Evolutionary conservation across 371 early-diverging fungal genomes (phyloP).

Genomic region (Mucor piriformis): DNA sequence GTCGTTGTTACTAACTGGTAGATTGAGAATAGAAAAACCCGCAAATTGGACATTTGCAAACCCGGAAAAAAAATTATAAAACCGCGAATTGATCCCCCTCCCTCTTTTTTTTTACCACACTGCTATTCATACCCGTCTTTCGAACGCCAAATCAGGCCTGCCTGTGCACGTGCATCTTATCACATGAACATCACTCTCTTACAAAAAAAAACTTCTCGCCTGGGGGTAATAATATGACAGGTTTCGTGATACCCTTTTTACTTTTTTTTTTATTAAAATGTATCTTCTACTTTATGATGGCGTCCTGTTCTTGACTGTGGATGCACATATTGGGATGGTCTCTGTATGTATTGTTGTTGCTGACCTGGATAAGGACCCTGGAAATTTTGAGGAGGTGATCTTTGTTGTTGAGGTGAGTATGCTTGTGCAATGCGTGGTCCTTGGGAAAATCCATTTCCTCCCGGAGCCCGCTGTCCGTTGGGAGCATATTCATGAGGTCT

Average conservation of each 20-base stretch:
- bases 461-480: no score
- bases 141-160: background rate
- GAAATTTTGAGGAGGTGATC: background rate
- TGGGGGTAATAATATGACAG: background rate
- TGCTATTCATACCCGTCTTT: no score
- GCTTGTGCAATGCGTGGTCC: no score
- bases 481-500: no score
- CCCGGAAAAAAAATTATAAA: no score
- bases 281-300: background rate
- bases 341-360: background rate
- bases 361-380: background rate
- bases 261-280: background rate
- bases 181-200: no score
- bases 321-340: background rate
- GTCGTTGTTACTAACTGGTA: no score
- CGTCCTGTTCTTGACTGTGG: background rate
- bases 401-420: background rate
- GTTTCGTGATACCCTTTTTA: background rate
- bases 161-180: background rate
- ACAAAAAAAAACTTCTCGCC: background rate
- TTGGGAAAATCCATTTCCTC: no score
- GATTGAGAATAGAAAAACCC: no score
- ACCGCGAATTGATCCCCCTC: no score
- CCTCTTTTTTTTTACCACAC: no score
- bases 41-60: no score